Percentiles rank a stretch among this genome's conserved stretches.
phyloP scores from a whole-genome alignment of 768 basidiomycete genomes.

The Mycena albidolilacea region DNA sequence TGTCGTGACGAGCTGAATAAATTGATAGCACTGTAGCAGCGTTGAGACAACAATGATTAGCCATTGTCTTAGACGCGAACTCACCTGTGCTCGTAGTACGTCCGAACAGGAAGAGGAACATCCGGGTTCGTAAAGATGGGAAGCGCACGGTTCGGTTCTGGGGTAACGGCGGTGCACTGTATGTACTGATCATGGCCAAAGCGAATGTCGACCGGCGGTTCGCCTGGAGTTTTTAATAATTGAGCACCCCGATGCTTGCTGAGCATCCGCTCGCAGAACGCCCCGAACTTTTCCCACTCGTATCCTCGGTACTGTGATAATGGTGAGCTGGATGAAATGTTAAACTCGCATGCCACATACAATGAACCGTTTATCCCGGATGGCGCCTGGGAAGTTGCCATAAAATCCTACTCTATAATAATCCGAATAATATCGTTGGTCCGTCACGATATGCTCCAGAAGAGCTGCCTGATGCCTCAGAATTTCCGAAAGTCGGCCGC shows the following conservation, averaged over 20 bases:
- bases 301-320: constrained; percentile 86
- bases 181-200: constrained; percentile 88
- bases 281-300: constrained; percentile 94
- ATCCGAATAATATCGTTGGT: constrained; percentile 90
- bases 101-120: constrained; percentile 83
- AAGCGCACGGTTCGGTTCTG: constrained; percentile 84
- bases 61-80: constrained; percentile 16
- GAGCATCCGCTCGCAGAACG: constrained; percentile 92
- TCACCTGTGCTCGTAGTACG: constrained; percentile 91
- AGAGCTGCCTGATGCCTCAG: constrained; percentile 90
- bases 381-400: constrained; percentile 89
- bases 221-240: constrained; percentile 78
- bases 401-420: constrained; percentile 96
- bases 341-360: constrained; percentile 58
- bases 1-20: constrained; percentile 85
- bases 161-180: constrained; percentile 88
- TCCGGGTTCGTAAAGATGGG: constrained; percentile 90
- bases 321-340: constrained; percentile 20
- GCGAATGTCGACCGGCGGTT: constrained; percentile 86
- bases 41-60: constrained; percentile 9
- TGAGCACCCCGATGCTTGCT: constrained; percentile 91
- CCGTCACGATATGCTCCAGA: constrained; percentile 86
- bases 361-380: constrained; percentile 92
- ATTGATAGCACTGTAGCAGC: constrained; percentile 76
- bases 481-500: constrained; percentile 87